Evolutionary conservation across 768 basidiomycete species (phyloP).

Genomic region (Daedaleopsis nitida): DNA sequence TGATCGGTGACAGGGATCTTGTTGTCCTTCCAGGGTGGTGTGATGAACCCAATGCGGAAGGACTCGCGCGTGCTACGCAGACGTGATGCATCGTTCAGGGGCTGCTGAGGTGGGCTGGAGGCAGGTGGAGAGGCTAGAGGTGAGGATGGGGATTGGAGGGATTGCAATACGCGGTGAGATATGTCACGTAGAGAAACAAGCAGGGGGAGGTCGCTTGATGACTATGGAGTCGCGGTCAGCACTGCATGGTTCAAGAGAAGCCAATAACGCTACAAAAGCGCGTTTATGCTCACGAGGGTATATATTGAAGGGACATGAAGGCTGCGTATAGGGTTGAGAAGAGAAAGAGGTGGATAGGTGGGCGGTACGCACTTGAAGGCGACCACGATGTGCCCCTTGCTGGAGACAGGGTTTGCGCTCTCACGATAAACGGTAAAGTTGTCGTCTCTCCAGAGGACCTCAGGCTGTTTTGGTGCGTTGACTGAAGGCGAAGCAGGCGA

Average conservation of each 20-base stretch:
- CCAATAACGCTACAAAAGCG: not conserved
- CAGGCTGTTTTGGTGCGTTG: conserved; percentile 48
- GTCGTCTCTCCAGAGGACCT: conserved; percentile 74
- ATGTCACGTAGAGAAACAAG: conserved; percentile 64
- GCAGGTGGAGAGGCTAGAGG: conserved; percentile 34
- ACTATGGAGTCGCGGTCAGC: conserved; percentile 40
- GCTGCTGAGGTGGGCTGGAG: conserved; percentile 17
- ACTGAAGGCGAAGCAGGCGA: conserved; percentile 45
- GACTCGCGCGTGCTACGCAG: conserved; percentile 16
- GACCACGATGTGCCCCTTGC: conserved; percentile 69
- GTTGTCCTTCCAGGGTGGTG: conserved; percentile 73
- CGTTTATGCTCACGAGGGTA: conserved; percentile 38
- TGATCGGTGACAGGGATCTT: conserved; percentile 83
- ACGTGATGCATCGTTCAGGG: conserved; percentile 14
- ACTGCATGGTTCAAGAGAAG: not conserved
- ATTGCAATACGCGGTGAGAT: conserved; percentile 55
- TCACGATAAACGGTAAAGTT: conserved; percentile 78
- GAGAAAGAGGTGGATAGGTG: not conserved
- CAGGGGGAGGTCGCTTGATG: conserved; percentile 73
- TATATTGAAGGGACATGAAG: conserved; percentile 81
- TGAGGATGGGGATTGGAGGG: conserved; percentile 37
- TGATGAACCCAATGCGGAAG: conserved; percentile 79
- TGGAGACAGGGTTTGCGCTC: conserved; percentile 69
- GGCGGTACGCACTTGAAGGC: conserved; percentile 67
- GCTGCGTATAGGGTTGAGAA: conserved; percentile 39